phyloP scores from a whole-genome alignment of 345 rosid genomes.

The Carallia brachiata region DNA sequence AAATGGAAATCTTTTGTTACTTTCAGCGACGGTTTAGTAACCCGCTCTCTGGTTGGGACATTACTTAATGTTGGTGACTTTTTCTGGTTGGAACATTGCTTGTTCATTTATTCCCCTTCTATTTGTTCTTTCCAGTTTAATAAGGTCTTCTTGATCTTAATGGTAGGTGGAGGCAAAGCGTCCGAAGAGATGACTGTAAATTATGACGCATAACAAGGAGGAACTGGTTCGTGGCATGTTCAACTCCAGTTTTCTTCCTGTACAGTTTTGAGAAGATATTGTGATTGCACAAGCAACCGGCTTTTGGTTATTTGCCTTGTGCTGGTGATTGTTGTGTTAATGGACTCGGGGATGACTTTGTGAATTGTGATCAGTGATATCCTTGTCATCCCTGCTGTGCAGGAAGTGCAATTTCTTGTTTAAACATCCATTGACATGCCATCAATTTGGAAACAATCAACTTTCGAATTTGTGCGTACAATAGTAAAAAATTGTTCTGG shows the following conservation, averaged over 20 bases:
- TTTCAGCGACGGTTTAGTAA: neutral
- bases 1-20: too few relatives aligned
- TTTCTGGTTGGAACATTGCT: too few relatives aligned
- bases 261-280: constrained; percentile 38
- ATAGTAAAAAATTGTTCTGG: too few relatives aligned
- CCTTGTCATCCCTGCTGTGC: constrained; percentile 9
- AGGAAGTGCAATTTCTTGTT: neutral
- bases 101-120: too few relatives aligned
- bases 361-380: neutral
- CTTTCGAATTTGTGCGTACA: neutral
- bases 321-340: constrained; percentile 13
- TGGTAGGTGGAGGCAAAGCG: constrained; percentile 69
- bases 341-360: constrained; percentile 15
- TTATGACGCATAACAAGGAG: constrained; percentile 9
- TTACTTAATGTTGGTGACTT: too few relatives aligned
- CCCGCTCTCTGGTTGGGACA: neutral
- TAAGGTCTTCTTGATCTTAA: neutral
- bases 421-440: neutral
- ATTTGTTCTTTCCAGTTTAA: neutral
- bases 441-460: constrained; percentile 8
- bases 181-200: constrained; percentile 46
- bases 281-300: constrained; percentile 31
- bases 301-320: constrained; percentile 12
- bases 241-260: constrained; percentile 11
- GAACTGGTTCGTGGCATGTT: constrained; percentile 31